Evolutionary conservation across 2,329 filamentous ascomycete genomes (phyloP).

Genomic region (Aaosphaeria pasadenensis): DNA sequence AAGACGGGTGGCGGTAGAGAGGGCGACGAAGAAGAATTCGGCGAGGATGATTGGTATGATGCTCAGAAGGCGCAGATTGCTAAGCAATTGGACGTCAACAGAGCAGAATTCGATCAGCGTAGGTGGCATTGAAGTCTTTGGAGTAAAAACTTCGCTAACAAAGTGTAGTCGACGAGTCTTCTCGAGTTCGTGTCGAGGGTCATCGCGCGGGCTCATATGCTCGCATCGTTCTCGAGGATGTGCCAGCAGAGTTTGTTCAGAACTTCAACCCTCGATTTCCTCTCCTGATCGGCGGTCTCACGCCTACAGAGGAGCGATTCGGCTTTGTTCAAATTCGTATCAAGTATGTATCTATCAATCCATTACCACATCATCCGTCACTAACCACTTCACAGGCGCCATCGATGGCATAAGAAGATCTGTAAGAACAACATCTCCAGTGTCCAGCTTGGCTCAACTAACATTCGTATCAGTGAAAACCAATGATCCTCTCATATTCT

Average conservation of each 20-base stretch:
- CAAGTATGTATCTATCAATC: constrained; percentile 51
- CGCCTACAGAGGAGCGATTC: constrained; percentile 90
- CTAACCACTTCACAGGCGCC: constrained; percentile 45
- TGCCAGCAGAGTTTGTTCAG: constrained; percentile 85
- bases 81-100: constrained; percentile 96
- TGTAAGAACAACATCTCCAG: constrained; percentile 11
- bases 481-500: constrained; percentile 96
- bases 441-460: no score
- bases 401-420: constrained; percentile 99
- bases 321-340: constrained; percentile 94
- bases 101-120: constrained; percentile 77
- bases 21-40: constrained; percentile 71
- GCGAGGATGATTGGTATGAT: constrained; percentile 99
- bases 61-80: constrained; percentile 91
- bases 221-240: constrained; percentile 81
- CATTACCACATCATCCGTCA: no score
- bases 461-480: constrained; percentile 64
- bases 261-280: constrained; percentile 81
- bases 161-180: constrained; percentile 66
- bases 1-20: constrained; percentile 74
- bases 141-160: no score
- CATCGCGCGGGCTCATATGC: constrained; percentile 91
- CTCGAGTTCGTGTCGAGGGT: constrained; percentile 82
- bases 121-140: no score
- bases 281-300: constrained; percentile 85